Evolutionary conservation across 257 asterid species (phyloP), one percentile per base, ranked within the genome.

Genomic region (Scutellaria baicalensis): DNA sequence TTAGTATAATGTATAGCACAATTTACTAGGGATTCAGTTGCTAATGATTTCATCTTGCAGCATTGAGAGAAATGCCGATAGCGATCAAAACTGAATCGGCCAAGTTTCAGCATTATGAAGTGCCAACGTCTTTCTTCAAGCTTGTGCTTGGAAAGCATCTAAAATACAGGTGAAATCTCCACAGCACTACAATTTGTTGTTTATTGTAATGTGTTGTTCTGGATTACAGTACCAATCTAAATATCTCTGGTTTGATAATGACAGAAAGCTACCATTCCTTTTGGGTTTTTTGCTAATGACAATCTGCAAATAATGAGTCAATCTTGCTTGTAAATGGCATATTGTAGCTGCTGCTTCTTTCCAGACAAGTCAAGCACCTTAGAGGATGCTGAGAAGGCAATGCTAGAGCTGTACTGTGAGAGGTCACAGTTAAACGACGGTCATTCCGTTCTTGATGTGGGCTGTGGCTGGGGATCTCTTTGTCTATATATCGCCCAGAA

Each of bases 391-490:
- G 98, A 91, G 81, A 81, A 82, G 75, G 94, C 89, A 43, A 93
- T 89, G 98, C 77, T 93, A 5, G 94, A 91, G 68, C 62, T 93
- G 16, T 89, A 89, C 71, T 89, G 97, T 57, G 95, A 88, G 89
- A 88, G 93, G 82, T 83, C 97, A 2, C 87, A 84, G 77, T 54
- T 91, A 66, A 59, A 84, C 82, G 92, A 89, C 73, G 97, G 97
- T 0, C 96, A 90, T 42, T 75, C 94, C 47, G 95, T 91, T 79
- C 97, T 93, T 52, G 98, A 93, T 78, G 90, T 93, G 73, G 98
- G 97, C 16, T 93, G 99, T 74, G 99, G 99, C 59, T 89, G 99
- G 97, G 97, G 97, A 74, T 88, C 97, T 14, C 89, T 93, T 56
- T 83, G 88, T 57, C 58, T 93, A 0, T 85, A 85, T 78, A 75